A percentile compares a stretch with the other conserved stretches of the same genome.
These are phyloP conservation scores for Gyrodon lividus DNA, from an alignment of 768 basidiomycete species.

Conservation along the genomic window DNA sequence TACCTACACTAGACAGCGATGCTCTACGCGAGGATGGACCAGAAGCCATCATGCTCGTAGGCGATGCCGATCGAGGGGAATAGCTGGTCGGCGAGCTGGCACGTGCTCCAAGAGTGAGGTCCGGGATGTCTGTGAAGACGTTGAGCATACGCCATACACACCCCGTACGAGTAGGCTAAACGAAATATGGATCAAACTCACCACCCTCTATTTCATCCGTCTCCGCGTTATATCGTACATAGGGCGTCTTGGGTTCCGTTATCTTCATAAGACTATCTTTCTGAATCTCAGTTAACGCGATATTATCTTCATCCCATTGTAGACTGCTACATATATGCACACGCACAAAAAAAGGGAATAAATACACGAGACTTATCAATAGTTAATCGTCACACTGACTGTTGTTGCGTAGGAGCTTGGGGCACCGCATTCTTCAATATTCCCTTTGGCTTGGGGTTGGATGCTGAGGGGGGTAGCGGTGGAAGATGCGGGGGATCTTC, in stretches of 20 bases:
- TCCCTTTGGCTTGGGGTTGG: constrained; percentile 77
- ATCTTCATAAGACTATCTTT: constrained; percentile 99
- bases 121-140: constrained; percentile 69
- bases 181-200: constrained; percentile 33
- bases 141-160: not conserved
- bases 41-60: constrained; percentile 60
- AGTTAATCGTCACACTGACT: constrained; percentile 46
- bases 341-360: not conserved
- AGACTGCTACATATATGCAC: constrained; percentile 48
- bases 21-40: constrained; percentile 72
- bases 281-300: constrained; percentile 88
- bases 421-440: constrained; percentile 79
- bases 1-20: constrained; percentile 65
- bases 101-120: constrained; percentile 55
- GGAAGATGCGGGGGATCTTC: constrained; percentile 44
- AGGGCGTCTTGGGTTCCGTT: constrained; percentile 96
- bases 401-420: constrained; percentile 40
- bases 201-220: constrained; percentile 85
- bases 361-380: not conserved
- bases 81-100: constrained; percentile 35
- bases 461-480: constrained; percentile 59
- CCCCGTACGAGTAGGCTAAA: not conserved
- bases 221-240: constrained; percentile 86
- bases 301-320: constrained; percentile 95
- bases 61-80: constrained; percentile 50